Evolutionary conservation across 2,329 filamentous ascomycete species (phyloP).

Genomic region (Drechslerella stenobrocha): DNA sequence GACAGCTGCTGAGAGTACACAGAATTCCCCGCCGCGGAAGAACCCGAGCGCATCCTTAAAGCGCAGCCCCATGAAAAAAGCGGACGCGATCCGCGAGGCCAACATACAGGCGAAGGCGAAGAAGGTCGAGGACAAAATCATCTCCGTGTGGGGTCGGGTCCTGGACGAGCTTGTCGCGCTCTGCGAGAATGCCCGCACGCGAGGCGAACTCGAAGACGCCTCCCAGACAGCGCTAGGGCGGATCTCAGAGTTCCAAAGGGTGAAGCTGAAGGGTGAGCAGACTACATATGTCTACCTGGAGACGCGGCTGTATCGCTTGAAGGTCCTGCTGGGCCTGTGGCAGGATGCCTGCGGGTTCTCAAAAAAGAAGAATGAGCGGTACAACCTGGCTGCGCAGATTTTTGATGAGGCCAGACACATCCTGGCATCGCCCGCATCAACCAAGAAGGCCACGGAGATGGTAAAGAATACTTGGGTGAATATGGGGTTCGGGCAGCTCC

Average conservation of each 20-base stretch:
- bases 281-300: slow-evolving; percentile 28
- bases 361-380: slow-evolving; percentile 18
- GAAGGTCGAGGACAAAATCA: slow-evolving; percentile 37
- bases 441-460: slow-evolving; percentile 37
- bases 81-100: slow-evolving; percentile 31
- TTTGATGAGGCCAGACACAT: slow-evolving; percentile 24
- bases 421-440: slow-evolving; percentile 41
- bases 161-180: slow-evolving; percentile 14
- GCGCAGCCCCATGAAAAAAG: slow-evolving; percentile 21
- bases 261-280: slow-evolving; percentile 18
- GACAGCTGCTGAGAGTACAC: not conserved
- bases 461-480: slow-evolving; percentile 49
- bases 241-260: slow-evolving; percentile 30
- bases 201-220: slow-evolving; percentile 18
- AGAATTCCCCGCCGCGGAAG: not conserved
- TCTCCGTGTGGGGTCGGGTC: slow-evolving; percentile 10
- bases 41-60: not conserved
- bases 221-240: slow-evolving; percentile 11
- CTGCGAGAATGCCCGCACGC: slow-evolving; percentile 17
- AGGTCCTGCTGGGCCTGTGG: slow-evolving; percentile 30
- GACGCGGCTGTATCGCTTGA: slow-evolving; percentile 20
- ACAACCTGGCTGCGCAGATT: slow-evolving; percentile 28
- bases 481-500: slow-evolving; percentile 48
- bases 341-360: slow-evolving; percentile 16
- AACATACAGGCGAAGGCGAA: slow-evolving; percentile 46